A percentile compares a stretch with the other conserved stretches of the same genome.
These are phyloP conservation scores for Leishmania gerbilli DNA, from an alignment of 208 protist species.

Conservation along the genomic window DNA sequence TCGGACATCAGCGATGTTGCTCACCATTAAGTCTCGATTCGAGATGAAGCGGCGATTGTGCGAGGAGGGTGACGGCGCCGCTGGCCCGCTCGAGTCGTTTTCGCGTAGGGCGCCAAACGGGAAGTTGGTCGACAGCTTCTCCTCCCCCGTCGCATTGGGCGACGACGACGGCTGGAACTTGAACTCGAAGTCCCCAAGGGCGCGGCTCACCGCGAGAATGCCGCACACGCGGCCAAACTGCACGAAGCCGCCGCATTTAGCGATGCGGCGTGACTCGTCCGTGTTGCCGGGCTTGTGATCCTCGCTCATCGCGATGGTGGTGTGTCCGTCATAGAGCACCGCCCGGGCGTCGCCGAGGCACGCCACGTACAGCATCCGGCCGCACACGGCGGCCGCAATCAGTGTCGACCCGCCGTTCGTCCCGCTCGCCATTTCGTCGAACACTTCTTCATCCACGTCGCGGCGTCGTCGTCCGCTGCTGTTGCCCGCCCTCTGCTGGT, in stretches of 20 bases:
- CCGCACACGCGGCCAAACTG: conserved; percentile 93
- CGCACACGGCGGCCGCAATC: conserved; percentile 65
- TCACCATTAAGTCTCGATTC: conserved; percentile 71
- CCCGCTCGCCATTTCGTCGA: conserved; percentile 20
- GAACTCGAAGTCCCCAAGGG: conserved; percentile 92
- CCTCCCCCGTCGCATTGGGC: conserved; percentile 29
- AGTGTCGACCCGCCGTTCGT: conserved; percentile 72
- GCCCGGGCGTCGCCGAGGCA: conserved; percentile 89
- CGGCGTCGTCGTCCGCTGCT: conserved; percentile 16
- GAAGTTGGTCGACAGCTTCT: conserved; percentile 17
- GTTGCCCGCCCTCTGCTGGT: conserved; percentile 15
- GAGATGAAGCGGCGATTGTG: conserved; percentile 31
- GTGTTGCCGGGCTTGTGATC: conserved; percentile 91
- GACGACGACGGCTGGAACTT: conserved; percentile 63
- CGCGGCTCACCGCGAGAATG: conserved; percentile 87
- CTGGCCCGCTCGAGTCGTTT: neutral
- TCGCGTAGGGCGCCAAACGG: conserved; percentile 25
- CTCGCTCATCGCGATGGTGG: conserved; percentile 86
- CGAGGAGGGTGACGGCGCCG: neutral
- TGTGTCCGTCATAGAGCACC: conserved; percentile 75
- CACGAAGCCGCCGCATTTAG: conserved; percentile 85
- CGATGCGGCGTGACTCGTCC: conserved; percentile 77
- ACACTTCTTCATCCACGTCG: conserved; percentile 19
- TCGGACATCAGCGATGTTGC: conserved; percentile 76
- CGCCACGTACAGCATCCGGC: conserved; percentile 82